Percentiles rank a stretch among this genome's conserved stretches.
phyloP scores from a whole-genome alignment of 768 basidiomycete genomes.

The Tephrocybe sp. region DNA sequence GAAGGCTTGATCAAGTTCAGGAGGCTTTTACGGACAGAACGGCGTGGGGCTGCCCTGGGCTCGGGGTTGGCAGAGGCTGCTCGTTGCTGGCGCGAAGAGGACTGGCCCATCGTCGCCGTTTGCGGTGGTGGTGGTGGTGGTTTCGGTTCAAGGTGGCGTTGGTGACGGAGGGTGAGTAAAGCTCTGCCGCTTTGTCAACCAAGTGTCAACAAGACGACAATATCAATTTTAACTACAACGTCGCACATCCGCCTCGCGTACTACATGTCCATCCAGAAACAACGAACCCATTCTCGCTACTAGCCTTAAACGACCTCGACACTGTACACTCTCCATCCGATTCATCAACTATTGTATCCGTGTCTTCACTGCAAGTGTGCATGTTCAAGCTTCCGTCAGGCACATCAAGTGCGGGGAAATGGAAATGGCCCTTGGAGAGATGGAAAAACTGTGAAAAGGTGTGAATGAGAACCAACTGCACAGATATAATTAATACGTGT shows the following conservation, averaged over 20 bases:
- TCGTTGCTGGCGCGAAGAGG: neutral
- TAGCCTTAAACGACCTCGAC: conserved; percentile 35
- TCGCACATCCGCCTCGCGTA: conserved; percentile 32
- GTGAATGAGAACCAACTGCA: neutral
- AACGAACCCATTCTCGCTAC: conserved; percentile 57
- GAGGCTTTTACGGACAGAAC: conserved; percentile 33
- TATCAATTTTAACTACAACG: too few relatives aligned
- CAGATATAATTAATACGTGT: neutral
- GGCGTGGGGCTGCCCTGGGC: conserved; percentile 13
- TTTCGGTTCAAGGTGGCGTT: neutral
- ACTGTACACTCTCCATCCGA: neutral
- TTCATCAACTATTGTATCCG: neutral
- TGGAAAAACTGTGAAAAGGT: neutral
- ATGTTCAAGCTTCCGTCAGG: neutral
- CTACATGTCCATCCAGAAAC: conserved; percentile 39
- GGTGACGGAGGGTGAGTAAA: conserved; percentile 13
- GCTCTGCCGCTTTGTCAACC: too few relatives aligned
- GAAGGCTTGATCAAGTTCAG: conserved; percentile 27
- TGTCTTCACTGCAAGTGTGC: neutral
- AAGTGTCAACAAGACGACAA: too few relatives aligned
- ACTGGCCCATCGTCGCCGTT: conserved; percentile 1
- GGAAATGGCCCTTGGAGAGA: neutral
- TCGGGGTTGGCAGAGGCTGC: conserved; percentile 5
- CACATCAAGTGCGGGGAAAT: neutral
- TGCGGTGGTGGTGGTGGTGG: neutral